Evolutionary conservation across 495 filamentous ascomycete genomes (phyloP), one percentile per base, ranked within the genome.

Genomic region (Parmelia sp.): DNA sequence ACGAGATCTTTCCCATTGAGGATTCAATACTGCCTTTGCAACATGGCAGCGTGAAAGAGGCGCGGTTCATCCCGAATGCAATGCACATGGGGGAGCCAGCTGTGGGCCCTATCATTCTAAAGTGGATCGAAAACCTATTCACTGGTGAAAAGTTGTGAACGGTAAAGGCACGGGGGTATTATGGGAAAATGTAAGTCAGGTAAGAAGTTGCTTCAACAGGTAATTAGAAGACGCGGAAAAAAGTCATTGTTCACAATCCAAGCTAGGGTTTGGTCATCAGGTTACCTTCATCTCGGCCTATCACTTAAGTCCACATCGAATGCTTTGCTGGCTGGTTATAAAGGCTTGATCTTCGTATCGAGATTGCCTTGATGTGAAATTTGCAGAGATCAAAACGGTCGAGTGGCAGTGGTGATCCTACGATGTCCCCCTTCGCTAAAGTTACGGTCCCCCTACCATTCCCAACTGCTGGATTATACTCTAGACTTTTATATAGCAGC

Each of bases 1-100:
- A 90, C 65, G 88, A 86, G 11, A 79, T 91, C 56, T 88, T 90
- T 74, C 90, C 89, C 0, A 88, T 92, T 63, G 88, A 91, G 68
- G 89, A 92, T 71, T 91, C 80, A 65, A 84, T 83, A 71, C 75
- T 85, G 67, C 76, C 84, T 21, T 80, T 90, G 63, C 85, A 88
- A 70, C 83, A 90, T 65, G 89, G 88, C 17, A 79, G 80, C 62
- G 84, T 86, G 36, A 93, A 92, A 77, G 89, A 92, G 72, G 87
- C 80, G 51, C 74, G 85, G 1, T 62, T 62, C 42, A 21, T 31
- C 11, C 60, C 42, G 3, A 49, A 62, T 36, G 23, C 45, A 7
- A 44, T 29, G 45, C 60, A 62, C 60, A 62, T 62, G 60, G 60
- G 60, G 33, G 37, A 62, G n/a, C 60, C 60, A 25, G 60, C 45